These are phyloP conservation scores for Gossypium schwendimanii DNA, from an alignment of 441 rosid species.

Conservation along the genomic window DNA sequence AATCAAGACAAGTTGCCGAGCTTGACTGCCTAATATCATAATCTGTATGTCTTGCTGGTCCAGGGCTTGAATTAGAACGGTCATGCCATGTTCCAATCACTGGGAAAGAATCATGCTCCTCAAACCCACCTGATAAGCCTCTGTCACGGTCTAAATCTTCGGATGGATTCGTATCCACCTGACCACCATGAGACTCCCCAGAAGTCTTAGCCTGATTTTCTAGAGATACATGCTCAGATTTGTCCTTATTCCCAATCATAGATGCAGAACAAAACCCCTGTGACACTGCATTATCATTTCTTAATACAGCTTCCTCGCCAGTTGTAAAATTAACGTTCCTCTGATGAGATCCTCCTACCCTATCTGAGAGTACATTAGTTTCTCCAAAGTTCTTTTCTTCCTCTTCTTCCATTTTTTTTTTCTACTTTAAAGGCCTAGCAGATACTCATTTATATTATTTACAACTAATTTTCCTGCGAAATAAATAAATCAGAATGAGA, in stretches of 20 bases:
- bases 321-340: conserved; percentile 23
- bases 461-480: conserved; percentile 23
- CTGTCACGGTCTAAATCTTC: conserved; percentile 42
- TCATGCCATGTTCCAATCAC: conserved; percentile 20
- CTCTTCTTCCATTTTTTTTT: conserved; percentile 68
- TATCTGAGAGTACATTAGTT: conserved; percentile 28
- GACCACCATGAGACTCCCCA: conserved; percentile 23
- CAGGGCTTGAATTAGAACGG: conserved; percentile 21
- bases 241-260: conserved; percentile 47
- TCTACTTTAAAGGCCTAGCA: conserved; percentile 18
- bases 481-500: conserved; percentile 8
- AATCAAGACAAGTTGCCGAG: conserved; percentile 55
- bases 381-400: conserved; percentile 46
- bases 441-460: conserved; percentile 26
- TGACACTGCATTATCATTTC: conserved; percentile 20
- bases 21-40: conserved; percentile 39
- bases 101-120: conserved; percentile 32
- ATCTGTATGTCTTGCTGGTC: conserved; percentile 10
- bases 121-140: conserved; percentile 25
- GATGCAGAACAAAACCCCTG: conserved; percentile 30
- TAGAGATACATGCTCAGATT: conserved; percentile 74
- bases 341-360: conserved; percentile 28
- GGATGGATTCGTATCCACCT: conserved; percentile 26
- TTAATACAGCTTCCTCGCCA: conserved; percentile 25
- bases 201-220: conserved; percentile 57